phyloP scores from a whole-genome alignment of 805 yeast genomes.

The Lachancea quebecensis region DNA sequence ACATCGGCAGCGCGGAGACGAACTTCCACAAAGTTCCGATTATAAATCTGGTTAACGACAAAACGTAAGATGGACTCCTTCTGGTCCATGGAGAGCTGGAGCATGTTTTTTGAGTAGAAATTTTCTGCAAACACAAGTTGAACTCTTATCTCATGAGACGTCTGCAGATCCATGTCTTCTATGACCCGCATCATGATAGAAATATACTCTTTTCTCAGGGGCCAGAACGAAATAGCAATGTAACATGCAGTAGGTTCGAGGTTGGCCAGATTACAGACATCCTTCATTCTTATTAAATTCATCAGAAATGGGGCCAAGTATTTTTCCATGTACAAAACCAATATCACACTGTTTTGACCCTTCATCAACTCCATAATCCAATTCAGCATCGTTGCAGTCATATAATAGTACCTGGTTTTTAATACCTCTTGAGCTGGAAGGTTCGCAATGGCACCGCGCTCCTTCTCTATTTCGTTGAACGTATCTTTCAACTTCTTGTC shows the following conservation, averaged over 20 bases:
- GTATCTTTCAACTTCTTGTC: slow-evolving; percentile 35
- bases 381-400: slow-evolving; percentile 56
- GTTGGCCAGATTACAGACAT: slow-evolving; percentile 67
- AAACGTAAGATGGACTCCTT: slow-evolving; percentile 44
- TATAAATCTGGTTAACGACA: slow-evolving; percentile 44
- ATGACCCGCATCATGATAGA: slow-evolving; percentile 39
- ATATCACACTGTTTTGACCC: slow-evolving; percentile 46
- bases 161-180: slow-evolving; percentile 32
- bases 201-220: slow-evolving; percentile 39
- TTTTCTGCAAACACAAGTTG: slow-evolving; percentile 66
- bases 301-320: slow-evolving; percentile 65
- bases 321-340: slow-evolving; percentile 45
- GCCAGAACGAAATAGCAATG: slow-evolving; percentile 40
- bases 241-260: slow-evolving; percentile 47
- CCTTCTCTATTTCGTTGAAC: slow-evolving; percentile 39
- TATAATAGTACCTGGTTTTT: slow-evolving; percentile 53
- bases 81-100: slow-evolving; percentile 44
- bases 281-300: slow-evolving; percentile 59
- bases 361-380: slow-evolving; percentile 51
- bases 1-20: slow-evolving; percentile 66
- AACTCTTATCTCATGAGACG: slow-evolving; percentile 57
- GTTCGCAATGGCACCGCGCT: slow-evolving; percentile 30
- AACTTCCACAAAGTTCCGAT: slow-evolving; percentile 63
- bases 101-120: slow-evolving; percentile 61
- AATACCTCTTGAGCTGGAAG: slow-evolving; percentile 49